phyloP scores from a whole-genome alignment of 2,329 filamentous ascomycete species.

The Microthyrium microscopicum region DNA sequence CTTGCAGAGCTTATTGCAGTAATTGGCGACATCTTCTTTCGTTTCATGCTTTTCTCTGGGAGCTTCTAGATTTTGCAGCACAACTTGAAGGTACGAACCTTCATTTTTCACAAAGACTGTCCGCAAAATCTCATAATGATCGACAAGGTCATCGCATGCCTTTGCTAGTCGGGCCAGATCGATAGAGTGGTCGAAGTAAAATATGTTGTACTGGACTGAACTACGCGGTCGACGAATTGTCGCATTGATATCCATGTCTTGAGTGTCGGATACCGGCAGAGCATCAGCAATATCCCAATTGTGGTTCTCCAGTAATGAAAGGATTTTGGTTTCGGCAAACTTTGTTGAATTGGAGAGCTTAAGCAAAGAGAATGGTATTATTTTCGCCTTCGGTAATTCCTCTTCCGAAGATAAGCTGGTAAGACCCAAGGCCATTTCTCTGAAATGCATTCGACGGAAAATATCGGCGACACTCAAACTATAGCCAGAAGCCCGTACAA shows the following conservation, averaged over 20 bases:
- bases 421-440: constrained; percentile 37
- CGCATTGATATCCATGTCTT: constrained; percentile 41
- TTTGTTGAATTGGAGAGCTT: constrained; percentile 21
- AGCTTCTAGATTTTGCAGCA: constrained; percentile 37
- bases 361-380: constrained; percentile 35
- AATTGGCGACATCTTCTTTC: constrained; percentile 31
- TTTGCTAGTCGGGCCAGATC: constrained; percentile 31
- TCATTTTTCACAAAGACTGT: constrained; percentile 44
- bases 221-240: constrained; percentile 42
- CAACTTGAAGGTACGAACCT: constrained; percentile 36
- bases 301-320: constrained; percentile 33
- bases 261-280: constrained; percentile 40
- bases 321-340: constrained; percentile 33
- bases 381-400: constrained; percentile 3
- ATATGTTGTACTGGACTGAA: constrained; percentile 46
- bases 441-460: constrained; percentile 25
- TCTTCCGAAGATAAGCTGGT: constrained; percentile 18
- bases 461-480: constrained; percentile 26
- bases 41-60: constrained; percentile 19
- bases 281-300: constrained; percentile 38
- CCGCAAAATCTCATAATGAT: constrained; percentile 45
- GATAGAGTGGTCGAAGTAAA: constrained; percentile 40
- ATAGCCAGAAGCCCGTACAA: constrained; percentile 19
- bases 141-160: constrained; percentile 39
- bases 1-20: constrained; percentile 36